Evolutionary conservation across 1,139 yeast species (phyloP), one percentile per base, ranked within the genome.

Genomic region (Zygotorulaspora mrakii): DNA sequence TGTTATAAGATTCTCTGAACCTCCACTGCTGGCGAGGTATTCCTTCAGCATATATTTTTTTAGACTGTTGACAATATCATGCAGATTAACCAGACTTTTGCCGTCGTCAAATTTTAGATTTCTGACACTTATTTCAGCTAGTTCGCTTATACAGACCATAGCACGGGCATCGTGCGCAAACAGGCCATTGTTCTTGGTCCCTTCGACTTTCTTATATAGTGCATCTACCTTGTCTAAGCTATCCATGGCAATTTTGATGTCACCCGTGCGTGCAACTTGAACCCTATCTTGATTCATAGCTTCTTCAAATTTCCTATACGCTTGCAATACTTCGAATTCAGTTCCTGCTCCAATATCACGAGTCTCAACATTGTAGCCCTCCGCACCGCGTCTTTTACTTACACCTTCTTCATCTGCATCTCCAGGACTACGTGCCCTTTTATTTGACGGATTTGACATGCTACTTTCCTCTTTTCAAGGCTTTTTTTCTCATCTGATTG

Each of bases 71-170:
- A 71, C 52, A 43, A 78, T 73, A 16, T 76, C 80, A 2, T 68
- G 67, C 11, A 73, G 58, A 45, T 69, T 70, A 7, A 83, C 55
- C 1, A 75, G 62, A 6, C 70, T 66, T 5, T 74, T 78, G 5
- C 73, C 66, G 33, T 72, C 73, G 1, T 79, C 84, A 31, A 80
- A 63, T 40, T 73, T 73, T 47, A 80, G 52, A 57, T 77, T 79
- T 37, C 76, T 69, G 2, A 84, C 77, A 40, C 82, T 82, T 20
- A 72, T 54, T 32, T 69, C 68, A n/a, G 76, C 69, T 42, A 73
- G 62, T 39, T 69, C 68, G 35, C 74, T 67, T 17, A 73, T 64
- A 39, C 64, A 69, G 17, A 64, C 58, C 45, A 73, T 56, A 11
- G 73, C 68, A 29, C 67, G 65, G 1, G 77, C 64, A 53, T 74